These are phyloP conservation scores for Entoloma clypeatum DNA, from an alignment of 1,284 basidiomycete genomes.

Conservation along the genomic window DNA sequence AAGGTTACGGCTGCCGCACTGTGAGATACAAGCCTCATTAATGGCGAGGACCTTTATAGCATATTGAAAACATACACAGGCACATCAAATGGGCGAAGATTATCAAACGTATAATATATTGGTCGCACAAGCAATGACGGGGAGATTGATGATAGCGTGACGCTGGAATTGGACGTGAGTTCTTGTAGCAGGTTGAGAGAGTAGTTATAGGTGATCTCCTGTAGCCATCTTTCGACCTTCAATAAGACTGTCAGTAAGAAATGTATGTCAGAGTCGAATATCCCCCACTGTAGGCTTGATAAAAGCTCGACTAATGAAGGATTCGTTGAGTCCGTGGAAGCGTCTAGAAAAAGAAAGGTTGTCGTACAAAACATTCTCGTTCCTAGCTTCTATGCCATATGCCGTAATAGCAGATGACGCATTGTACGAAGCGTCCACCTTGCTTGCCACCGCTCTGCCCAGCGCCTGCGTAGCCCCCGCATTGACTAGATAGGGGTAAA, in stretches of 20 bases:
- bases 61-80: conserved; percentile 25
- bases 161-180: conserved; percentile 18
- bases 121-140: conserved; percentile 29
- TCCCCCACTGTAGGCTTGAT: conserved; percentile 27
- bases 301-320: conserved; percentile 28
- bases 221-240: conserved; percentile 9
- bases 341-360: background rate
- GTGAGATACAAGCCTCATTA: background rate
- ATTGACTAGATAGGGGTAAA: conserved; percentile 34
- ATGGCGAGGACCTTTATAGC: background rate
- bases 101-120: conserved; percentile 26
- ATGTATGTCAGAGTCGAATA: background rate
- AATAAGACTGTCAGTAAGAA: background rate
- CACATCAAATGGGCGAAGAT: conserved; percentile 30
- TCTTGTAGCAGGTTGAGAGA: conserved; percentile 4
- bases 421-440: conserved; percentile 28
- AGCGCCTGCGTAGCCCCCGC: conserved; percentile 31
- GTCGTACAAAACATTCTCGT: conserved; percentile 48
- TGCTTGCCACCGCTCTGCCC: conserved; percentile 20
- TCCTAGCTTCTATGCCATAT: conserved; percentile 33
- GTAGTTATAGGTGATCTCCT: conserved; percentile 20
- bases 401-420: conserved; percentile 30
- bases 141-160: conserved; percentile 38
- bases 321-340: background rate
- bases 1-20: conserved; percentile 64